Evolutionary conservation across 768 basidiomycete species (phyloP).

Genomic region (Leccinum obscurum): DNA sequence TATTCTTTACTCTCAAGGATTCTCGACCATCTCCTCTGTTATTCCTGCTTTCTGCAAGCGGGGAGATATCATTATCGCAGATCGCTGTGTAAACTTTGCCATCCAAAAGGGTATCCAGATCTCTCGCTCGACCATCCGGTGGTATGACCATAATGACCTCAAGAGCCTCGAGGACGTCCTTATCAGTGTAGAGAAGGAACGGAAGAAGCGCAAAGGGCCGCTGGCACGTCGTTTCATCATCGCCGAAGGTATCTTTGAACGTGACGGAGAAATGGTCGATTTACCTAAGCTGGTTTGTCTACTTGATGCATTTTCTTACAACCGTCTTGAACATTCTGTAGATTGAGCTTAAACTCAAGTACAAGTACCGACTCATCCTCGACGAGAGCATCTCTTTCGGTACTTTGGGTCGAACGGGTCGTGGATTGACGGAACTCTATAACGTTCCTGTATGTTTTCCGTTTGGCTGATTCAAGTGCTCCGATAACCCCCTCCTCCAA

Average conservation of each 20-base stretch:
- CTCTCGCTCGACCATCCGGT: slow-evolving; percentile 85
- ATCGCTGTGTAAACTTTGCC: slow-evolving; percentile 93
- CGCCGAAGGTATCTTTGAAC: slow-evolving; percentile 96
- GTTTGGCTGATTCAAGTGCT: not conserved
- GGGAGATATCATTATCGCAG: slow-evolving; percentile 97
- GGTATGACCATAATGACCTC: slow-evolving; percentile 96
- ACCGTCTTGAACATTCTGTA: slow-evolving; percentile 30
- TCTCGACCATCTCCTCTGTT: slow-evolving; percentile 88
- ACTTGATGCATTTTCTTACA: not conserved
- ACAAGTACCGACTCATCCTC: slow-evolving; percentile 93
- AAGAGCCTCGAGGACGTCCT: slow-evolving; percentile 89
- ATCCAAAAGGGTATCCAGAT: slow-evolving; percentile 97
- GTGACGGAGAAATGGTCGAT: slow-evolving; percentile 90
- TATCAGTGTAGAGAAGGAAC: slow-evolving; percentile 80
- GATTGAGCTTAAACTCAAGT: slow-evolving; percentile 93
- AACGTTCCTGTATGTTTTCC: slow-evolving; percentile 74
- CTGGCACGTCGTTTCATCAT: slow-evolving; percentile 93
- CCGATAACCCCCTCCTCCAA: slow-evolving; percentile 1
- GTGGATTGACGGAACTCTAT: slow-evolving; percentile 92
- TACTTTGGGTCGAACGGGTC: slow-evolving; percentile 87
- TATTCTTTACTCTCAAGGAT: slow-evolving; percentile 94
- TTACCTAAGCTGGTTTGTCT: slow-evolving; percentile 85
- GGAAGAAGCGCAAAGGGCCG: slow-evolving; percentile 76
- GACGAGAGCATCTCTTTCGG: slow-evolving; percentile 97
- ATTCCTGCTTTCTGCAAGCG: slow-evolving; percentile 98